phyloP scores from a whole-genome alignment of 495 filamentous ascomycete genomes.

The Evansstolkia leycettana region DNA sequence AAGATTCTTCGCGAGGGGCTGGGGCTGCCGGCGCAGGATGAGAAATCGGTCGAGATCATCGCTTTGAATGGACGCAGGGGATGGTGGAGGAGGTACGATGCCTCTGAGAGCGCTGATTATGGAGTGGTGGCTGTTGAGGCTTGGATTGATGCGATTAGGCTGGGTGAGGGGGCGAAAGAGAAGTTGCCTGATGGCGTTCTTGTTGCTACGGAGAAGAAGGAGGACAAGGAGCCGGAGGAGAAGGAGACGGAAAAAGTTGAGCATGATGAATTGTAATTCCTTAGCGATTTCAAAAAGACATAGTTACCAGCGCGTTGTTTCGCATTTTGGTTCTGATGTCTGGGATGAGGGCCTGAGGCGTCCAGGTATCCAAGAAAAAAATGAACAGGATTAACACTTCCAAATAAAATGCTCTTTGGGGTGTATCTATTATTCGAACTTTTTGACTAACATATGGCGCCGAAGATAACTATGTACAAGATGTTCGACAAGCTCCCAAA shows the following conservation, averaged over 20 bases:
- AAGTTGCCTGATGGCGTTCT: conserved; percentile 68
- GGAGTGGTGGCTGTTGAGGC: conserved; percentile 50
- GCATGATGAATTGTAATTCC: conserved; percentile 24
- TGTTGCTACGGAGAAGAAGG: conserved; percentile 25
- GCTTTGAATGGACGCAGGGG: conserved; percentile 72
- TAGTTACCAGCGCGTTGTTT: neutral
- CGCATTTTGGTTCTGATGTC: too few species aligned
- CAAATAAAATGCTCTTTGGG: too few species aligned
- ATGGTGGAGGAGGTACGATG: conserved; percentile 69
- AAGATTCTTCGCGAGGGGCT: conserved; percentile 46
- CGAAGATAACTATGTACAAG: too few species aligned
- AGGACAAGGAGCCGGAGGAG: too few species aligned
- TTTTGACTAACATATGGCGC: neutral
- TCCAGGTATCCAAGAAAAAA: too few species aligned
- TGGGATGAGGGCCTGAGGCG: too few species aligned
- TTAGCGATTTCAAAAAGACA: neutral
- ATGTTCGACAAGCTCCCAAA: too few species aligned
- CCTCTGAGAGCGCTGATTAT: conserved; percentile 38
- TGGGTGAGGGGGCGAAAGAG: conserved; percentile 75
- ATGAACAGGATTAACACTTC: too few species aligned
- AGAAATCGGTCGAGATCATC: conserved; percentile 46
- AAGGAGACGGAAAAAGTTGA: conserved; percentile 30
- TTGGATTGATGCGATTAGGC: conserved; percentile 79
- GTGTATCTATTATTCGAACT: conserved; percentile 1
- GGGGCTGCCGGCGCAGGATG: conserved; percentile 37